Percentiles rank a stretch among this genome's conserved stretches.
These are phyloP conservation scores for Allantophomopsis lycopodina DNA, from an alignment of 2,329 filamentous ascomycete genomes.

Conservation along the genomic window DNA sequence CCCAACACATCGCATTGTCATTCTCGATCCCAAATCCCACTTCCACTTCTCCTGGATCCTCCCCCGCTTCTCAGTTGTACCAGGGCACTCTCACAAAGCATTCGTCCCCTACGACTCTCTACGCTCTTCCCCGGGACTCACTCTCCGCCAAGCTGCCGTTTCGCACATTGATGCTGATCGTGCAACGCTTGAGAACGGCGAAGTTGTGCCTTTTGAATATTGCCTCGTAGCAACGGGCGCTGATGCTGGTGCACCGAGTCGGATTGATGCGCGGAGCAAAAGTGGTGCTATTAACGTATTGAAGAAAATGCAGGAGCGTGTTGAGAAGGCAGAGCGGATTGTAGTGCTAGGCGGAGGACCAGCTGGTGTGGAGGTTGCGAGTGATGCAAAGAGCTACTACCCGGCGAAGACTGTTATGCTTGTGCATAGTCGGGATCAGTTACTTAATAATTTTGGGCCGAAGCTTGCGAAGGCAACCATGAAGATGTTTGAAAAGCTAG, in stretches of 20 bases:
- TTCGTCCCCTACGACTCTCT: constrained; percentile 38
- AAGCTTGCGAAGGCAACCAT: constrained; percentile 19
- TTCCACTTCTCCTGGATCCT: constrained; percentile 48
- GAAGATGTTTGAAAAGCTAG: constrained; percentile 18
- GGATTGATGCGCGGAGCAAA: constrained; percentile 28
- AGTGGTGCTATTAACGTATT: constrained; percentile 27
- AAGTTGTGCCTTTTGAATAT: constrained; percentile 35
- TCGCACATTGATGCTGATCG: background rate
- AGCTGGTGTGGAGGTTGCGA: constrained; percentile 46
- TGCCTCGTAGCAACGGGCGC: constrained; percentile 45
- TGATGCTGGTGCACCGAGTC: constrained; percentile 29
- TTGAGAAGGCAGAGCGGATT: constrained; percentile 27
- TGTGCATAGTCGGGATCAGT: constrained; percentile 37
- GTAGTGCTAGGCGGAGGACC: constrained; percentile 45
- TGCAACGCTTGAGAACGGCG: constrained; percentile 22
- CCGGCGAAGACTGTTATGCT: constrained; percentile 41
- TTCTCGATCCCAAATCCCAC: constrained; percentile 36
- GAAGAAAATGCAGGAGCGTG: constrained; percentile 27
- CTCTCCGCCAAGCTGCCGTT: constrained; percentile 12
- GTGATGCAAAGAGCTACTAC: constrained; percentile 41
- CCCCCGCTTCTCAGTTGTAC: constrained; percentile 41
- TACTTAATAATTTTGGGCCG: constrained; percentile 36
- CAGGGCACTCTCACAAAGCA: constrained; percentile 40
- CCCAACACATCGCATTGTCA: constrained; percentile 33
- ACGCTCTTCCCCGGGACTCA: constrained; percentile 13